phyloP scores from a whole-genome alignment of 352 stramenopile genomes.

The Pythium chondricola region DNA sequence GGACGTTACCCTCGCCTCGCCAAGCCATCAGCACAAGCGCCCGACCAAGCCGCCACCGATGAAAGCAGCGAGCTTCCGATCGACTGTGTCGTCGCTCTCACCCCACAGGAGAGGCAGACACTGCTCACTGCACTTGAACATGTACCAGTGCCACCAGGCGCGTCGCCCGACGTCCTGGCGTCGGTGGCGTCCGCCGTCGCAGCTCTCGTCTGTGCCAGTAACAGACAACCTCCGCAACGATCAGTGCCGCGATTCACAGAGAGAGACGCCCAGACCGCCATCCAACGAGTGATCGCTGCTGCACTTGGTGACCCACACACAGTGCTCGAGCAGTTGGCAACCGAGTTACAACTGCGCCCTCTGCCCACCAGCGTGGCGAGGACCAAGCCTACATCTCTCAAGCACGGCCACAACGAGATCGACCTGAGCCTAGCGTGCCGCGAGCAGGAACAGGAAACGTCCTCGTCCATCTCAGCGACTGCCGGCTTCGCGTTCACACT shows the following conservation, averaged over 20 bases:
- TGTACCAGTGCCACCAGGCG: slow-evolving; percentile 36
- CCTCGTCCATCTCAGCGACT: not conserved
- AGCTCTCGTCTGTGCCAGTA: slow-evolving; percentile 41
- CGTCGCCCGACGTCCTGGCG: slow-evolving; percentile 38
- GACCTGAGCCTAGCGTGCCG: not conserved
- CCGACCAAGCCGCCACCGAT: slow-evolving; percentile 9
- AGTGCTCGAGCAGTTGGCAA: slow-evolving; percentile 12
- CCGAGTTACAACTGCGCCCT: slow-evolving; percentile 2
- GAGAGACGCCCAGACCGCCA: slow-evolving; percentile 22
- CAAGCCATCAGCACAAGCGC: slow-evolving; percentile 9
- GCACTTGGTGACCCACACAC: slow-evolving; percentile 2
- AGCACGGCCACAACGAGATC: not conserved
- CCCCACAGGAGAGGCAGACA: slow-evolving; percentile 36
- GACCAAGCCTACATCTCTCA: not conserved
- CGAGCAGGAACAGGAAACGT: not conserved
- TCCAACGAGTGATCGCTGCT: slow-evolving; percentile 10
- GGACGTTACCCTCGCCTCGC: slow-evolving; percentile 19
- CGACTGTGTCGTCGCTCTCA: slow-evolving; percentile 58
- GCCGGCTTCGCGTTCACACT: not conserved
- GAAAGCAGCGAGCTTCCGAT: slow-evolving; percentile 21
- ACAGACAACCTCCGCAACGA: slow-evolving; percentile 32
- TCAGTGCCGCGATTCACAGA: slow-evolving; percentile 31
- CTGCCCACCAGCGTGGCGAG: not conserved
- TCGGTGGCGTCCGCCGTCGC: slow-evolving; percentile 50
- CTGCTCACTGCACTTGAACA: slow-evolving; percentile 45